Conservation (phyloP, 2,329 filamentous ascomycete genomes). For the Aschersonia sp. region DNA sequence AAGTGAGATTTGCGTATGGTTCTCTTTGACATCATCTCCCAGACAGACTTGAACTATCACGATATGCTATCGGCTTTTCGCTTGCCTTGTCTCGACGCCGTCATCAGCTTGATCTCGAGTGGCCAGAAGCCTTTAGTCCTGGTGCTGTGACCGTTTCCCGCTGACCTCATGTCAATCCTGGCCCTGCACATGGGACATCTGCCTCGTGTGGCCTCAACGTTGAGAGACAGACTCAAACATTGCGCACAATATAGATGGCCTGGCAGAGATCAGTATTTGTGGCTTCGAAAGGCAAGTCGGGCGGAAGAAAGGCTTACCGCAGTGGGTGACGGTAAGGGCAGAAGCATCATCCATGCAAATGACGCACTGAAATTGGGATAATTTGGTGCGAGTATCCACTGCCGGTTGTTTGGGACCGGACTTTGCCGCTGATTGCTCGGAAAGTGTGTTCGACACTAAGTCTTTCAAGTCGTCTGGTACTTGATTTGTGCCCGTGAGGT, state of each 20-base stretch:
- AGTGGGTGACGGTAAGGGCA: constrained; percentile 47
- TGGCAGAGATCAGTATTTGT: not conserved
- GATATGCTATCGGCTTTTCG: constrained; percentile 17
- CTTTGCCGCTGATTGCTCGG: too few relatives aligned
- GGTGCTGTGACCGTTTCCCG: constrained; percentile 22
- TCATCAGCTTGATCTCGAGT: constrained; percentile 49
- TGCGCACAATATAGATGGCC: constrained; percentile 51
- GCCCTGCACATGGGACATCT: constrained; percentile 51
- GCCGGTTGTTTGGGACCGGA: constrained; percentile 19
- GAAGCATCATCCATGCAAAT: constrained; percentile 53
- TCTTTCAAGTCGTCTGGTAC: constrained; percentile 20
- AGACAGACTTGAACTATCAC: constrained; percentile 6
- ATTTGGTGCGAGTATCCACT: constrained; percentile 32
- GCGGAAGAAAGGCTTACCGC: constrained; percentile 33
- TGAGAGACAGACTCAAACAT: constrained; percentile 45
- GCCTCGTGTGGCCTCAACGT: constrained; percentile 39
- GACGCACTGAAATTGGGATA: constrained; percentile 47
- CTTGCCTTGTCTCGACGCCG: constrained; percentile 35
- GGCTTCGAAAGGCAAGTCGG: not conserved
- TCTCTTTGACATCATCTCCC: too few relatives aligned
- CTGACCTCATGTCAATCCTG: constrained; percentile 33
- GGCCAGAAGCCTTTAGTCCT: constrained; percentile 41
- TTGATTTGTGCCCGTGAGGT: constrained; percentile 25
- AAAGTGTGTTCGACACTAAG: too few relatives aligned
- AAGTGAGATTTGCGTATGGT: too few relatives aligned